Base-by-base conservation (phyloP, 2,329 filamentous ascomycete species). In the Paraphoma chrysanthemicola region DNA sequence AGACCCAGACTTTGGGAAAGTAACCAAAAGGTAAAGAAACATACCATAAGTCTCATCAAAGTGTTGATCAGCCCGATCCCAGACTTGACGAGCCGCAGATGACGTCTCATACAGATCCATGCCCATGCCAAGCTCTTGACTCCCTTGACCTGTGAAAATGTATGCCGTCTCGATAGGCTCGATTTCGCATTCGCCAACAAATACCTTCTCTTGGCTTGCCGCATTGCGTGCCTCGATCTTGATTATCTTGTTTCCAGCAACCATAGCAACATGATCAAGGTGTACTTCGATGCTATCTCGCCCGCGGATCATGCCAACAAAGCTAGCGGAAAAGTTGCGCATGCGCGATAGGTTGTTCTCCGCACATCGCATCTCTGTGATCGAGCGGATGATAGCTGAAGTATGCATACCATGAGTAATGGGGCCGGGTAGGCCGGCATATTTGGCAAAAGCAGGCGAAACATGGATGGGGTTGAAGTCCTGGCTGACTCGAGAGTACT, bases 11-110 rank as follows among this genome's bases (percentile, higher is more conserved):
- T 33, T 12, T n/a, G n/a, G 31, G 31, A 33, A 33, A 33, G 31
- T 33, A 33, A 33, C 12, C 7, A 7, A 7, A 7, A 7, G 12
- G 31, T 12, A 33, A 12, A 33, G 7, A 33, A 33, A 53, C 63
- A 49, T 56, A 71, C 77, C 76, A 58, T 71, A 76, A 60, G 59
- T 68, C 7, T 72, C 65, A 6, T 69, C 57, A 42, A 77, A 74
- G 53, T 72, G 66, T 18, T 57, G 68, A 54, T 80, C 77, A 6
- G 69, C 75, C 58, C 93, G 88, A 77, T 97, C 78, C 78, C 78
- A 80, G 5, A 79, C 60, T 4, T 53, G 56, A 36, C 62, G 62
- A 2, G 77, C 77, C 11, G 68, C 68, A 9, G 67, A 18, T 23
- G 67, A 74, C 1, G 56, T 59, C 11, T 62, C 69, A 47, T 80